Percentiles rank a stretch among this genome's conserved stretches.
Conservation (phyloP, 768 basidiomycete species). For the Boletales sp. region DNA sequence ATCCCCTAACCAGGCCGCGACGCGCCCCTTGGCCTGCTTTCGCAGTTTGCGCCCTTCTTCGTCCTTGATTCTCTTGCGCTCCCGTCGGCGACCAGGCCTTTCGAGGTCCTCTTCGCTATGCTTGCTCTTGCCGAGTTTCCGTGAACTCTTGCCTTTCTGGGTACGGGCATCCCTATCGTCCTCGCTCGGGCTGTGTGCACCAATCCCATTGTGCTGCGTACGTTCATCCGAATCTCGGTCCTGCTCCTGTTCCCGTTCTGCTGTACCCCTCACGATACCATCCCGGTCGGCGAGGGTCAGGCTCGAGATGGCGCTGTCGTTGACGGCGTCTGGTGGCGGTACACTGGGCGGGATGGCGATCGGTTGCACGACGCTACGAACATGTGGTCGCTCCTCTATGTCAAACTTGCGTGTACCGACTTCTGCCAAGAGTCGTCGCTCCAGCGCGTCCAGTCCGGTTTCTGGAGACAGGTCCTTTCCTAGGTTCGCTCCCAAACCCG, state of each 20-base stretch:
- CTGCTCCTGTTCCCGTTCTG: constrained; percentile 25
- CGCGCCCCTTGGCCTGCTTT: constrained; percentile 59
- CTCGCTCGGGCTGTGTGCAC: constrained; percentile 25
- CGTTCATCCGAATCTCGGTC: constrained; percentile 32
- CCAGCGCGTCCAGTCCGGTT: constrained; percentile 70
- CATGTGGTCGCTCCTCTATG: constrained; percentile 31
- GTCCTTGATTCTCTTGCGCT: constrained; percentile 30
- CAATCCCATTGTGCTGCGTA: constrained; percentile 27
- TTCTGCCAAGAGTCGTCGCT: constrained; percentile 62
- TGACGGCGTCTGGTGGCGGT: constrained; percentile 23
- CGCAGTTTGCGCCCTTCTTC: constrained; percentile 37
- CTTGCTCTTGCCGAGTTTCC: constrained; percentile 22
- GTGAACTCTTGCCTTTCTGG: constrained; percentile 26
- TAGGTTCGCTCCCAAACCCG: constrained; percentile 21
- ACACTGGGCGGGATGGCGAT: constrained; percentile 36
- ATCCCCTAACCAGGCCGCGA: constrained; percentile 74
- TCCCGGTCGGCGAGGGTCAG: constrained; percentile 37
- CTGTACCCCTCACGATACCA: constrained; percentile 10
- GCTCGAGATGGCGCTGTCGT: constrained; percentile 49
- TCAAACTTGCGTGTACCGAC: constrained; percentile 61
- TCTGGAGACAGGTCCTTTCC: constrained; percentile 29
- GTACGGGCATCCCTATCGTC: constrained; percentile 30
- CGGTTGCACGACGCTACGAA: constrained; percentile 36
- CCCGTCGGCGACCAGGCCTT: constrained; percentile 18
- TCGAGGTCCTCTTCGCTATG: constrained; percentile 28